A percentile compares a stretch with the other conserved stretches of the same genome.
phyloP scores from a whole-genome alignment of 805 yeast species.

The Wickerhamiella kurtzmanii region DNA sequence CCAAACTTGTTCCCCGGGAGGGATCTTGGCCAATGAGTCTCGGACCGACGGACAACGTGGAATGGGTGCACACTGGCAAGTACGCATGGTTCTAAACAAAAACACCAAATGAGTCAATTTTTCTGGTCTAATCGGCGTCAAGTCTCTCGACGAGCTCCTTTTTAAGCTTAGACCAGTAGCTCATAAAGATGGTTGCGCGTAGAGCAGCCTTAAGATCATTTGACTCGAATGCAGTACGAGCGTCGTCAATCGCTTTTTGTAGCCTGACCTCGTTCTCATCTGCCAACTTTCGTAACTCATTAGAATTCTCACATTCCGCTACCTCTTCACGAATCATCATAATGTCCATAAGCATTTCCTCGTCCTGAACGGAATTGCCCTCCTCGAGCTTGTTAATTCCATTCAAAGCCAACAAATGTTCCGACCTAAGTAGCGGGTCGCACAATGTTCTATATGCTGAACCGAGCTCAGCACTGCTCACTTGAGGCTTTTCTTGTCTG shows the following conservation, averaged over 20 bases:
- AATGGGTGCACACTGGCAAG: background rate
- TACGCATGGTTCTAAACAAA: constrained; percentile 1
- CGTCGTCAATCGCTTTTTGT: constrained; percentile 29
- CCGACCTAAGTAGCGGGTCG: constrained; percentile 60
- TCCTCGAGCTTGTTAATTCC: constrained; percentile 44
- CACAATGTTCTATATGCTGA: constrained; percentile 61
- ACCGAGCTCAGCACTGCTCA: constrained; percentile 34
- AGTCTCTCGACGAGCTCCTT: constrained; percentile 24
- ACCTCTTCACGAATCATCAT: constrained; percentile 75
- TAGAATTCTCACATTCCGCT: constrained; percentile 47
- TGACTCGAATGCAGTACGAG: constrained; percentile 35
- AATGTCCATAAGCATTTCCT: constrained; percentile 53
- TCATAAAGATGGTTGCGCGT: constrained; percentile 52
- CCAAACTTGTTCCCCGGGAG: background rate
- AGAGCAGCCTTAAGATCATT: constrained; percentile 48
- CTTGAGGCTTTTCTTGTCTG: constrained; percentile 32
- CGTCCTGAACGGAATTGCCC: constrained; percentile 32
- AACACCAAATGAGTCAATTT: too few relatives aligned
- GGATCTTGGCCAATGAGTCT: constrained; percentile 1
- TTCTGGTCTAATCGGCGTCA: background rate
- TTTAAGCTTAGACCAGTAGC: constrained; percentile 73
- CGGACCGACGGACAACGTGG: background rate
- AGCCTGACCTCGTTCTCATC: constrained; percentile 48
- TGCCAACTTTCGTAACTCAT: constrained; percentile 42
- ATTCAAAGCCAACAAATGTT: constrained; percentile 37